Percentiles rank a stretch among this genome's conserved stretches.
phyloP scores from a whole-genome alignment of 305 asterid genomes.

The Fraxinus xanthoxyloides region DNA sequence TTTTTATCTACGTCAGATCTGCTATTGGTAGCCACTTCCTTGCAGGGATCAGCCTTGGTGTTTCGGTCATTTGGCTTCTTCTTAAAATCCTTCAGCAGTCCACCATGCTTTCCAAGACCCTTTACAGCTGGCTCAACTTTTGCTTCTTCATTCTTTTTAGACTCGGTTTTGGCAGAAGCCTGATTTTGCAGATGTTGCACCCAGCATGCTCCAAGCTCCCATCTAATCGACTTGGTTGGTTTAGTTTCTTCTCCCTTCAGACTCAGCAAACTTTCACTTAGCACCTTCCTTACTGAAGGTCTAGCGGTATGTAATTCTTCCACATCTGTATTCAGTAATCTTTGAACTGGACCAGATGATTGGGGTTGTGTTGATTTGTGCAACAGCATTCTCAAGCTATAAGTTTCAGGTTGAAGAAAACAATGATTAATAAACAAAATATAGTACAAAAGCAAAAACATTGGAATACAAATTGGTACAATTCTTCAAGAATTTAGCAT shows the following conservation, averaged over 20 bases:
- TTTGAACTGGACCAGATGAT: constrained; percentile 56
- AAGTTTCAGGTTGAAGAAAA: constrained; percentile 23
- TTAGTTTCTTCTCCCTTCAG: constrained; percentile 50
- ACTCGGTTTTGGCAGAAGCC: constrained; percentile 58
- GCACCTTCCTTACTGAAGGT: constrained; percentile 59
- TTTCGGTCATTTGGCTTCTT: constrained; percentile 57
- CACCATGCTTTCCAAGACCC: constrained; percentile 85
- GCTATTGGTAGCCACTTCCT: constrained; percentile 40
- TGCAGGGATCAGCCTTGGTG: constrained; percentile 43
- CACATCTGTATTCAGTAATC: constrained; percentile 46
- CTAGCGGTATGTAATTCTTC: constrained; percentile 46
- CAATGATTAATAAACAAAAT: constrained; percentile 17
- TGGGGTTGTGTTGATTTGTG: constrained; percentile 62
- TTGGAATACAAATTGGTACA: background rate
- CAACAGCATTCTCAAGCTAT: constrained; percentile 82
- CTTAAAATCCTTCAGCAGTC: constrained; percentile 74
- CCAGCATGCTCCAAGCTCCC: constrained; percentile 98
- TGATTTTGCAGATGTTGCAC: constrained; percentile 85
- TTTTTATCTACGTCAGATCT: constrained; percentile 41
- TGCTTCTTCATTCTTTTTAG: constrained; percentile 58
- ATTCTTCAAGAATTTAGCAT: constrained; percentile 11
- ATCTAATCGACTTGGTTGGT: constrained; percentile 60
- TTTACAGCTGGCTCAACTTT: constrained; percentile 73
- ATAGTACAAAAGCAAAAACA: constrained; percentile 3
- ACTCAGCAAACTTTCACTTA: constrained; percentile 54